These are phyloP conservation scores for Scheffersomyces amazonensis DNA, from an alignment of 805 yeast genomes.

Conservation along the genomic window DNA sequence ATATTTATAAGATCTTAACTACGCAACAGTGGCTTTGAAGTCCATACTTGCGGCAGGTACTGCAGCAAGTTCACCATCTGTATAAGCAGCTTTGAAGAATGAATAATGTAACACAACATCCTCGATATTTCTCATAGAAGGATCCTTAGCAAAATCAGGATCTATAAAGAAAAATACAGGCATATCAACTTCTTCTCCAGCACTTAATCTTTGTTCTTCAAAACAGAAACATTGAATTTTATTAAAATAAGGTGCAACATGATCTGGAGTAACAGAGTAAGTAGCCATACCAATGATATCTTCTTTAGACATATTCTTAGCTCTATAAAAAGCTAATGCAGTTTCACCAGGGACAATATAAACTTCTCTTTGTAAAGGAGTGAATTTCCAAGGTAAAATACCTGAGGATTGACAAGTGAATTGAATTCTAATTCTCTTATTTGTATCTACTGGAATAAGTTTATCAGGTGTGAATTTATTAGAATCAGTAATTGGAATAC, in stretches of 20 bases:
- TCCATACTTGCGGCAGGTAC: slow-evolving; percentile 25
- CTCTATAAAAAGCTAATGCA: slow-evolving; percentile 92
- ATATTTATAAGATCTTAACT: too few relatives aligned
- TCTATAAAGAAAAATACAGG: slow-evolving; percentile 96
- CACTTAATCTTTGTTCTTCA: slow-evolving; percentile 89
- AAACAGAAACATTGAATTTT: slow-evolving; percentile 98
- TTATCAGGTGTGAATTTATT: slow-evolving; percentile 81
- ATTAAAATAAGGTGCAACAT: slow-evolving; percentile 93
- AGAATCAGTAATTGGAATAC: slow-evolving; percentile 86
- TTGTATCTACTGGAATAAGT: slow-evolving; percentile 82
- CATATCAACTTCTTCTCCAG: slow-evolving; percentile 99
- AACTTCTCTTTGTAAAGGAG: slow-evolving; percentile 92
- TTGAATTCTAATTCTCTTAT: slow-evolving; percentile 73
- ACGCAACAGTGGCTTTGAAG: slow-evolving; percentile 8
- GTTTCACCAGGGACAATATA: slow-evolving; percentile 95
- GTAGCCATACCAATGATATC: slow-evolving; percentile 99
- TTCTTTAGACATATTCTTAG: slow-evolving; percentile 78
- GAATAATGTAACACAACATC: slow-evolving; percentile 91
- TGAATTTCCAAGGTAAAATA: slow-evolving; percentile 89
- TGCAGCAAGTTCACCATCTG: slow-evolving; percentile 40
- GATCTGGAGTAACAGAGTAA: slow-evolving; percentile 93
- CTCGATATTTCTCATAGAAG: slow-evolving; percentile 85
- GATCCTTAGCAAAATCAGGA: slow-evolving; percentile 93
- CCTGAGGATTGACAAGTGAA: slow-evolving; percentile 93
- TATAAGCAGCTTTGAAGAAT: slow-evolving; percentile 66